Conservation (phyloP, 805 yeast species). For the Nakazawaea ishiwadae region DNA sequence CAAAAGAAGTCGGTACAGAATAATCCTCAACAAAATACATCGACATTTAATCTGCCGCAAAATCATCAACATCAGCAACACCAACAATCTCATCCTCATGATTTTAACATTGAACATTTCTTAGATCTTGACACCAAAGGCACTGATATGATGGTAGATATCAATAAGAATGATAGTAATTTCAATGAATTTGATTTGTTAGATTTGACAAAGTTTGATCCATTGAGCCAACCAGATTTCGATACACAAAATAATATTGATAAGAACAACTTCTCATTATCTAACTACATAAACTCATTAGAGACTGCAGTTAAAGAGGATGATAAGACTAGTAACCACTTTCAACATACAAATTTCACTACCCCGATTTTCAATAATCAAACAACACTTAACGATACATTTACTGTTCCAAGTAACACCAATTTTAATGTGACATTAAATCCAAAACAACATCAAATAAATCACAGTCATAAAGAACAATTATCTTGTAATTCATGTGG, state of each 20-base stretch:
- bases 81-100: conserved; percentile 3
- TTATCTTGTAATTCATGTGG: conserved; percentile 81
- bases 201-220: conserved; percentile 22
- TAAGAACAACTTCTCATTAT: conserved; percentile 16
- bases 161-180: conserved; percentile 4
- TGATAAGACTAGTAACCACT: conserved; percentile 6
- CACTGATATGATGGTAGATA: neutral
- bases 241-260: conserved; percentile 12
- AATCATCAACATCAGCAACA: conserved; percentile 8
- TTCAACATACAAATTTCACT: neutral
- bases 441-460: conserved; percentile 5
- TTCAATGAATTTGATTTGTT: conserved; percentile 20
- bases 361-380: conserved; percentile 15
- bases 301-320: conserved; percentile 27
- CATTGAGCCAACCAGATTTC: neutral
- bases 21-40: too few relatives aligned
- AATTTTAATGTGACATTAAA: conserved; percentile 9
- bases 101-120: conserved; percentile 26
- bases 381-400: conserved; percentile 13
- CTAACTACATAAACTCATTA: conserved; percentile 27
- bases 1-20: too few relatives aligned
- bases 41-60: conserved; percentile 11
- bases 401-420: conserved; percentile 14
- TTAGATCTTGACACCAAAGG: conserved; percentile 25
- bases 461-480: conserved; percentile 16